phyloP scores from a whole-genome alignment of 768 basidiomycete species.

The Tylopilus cervinicoccineus region DNA sequence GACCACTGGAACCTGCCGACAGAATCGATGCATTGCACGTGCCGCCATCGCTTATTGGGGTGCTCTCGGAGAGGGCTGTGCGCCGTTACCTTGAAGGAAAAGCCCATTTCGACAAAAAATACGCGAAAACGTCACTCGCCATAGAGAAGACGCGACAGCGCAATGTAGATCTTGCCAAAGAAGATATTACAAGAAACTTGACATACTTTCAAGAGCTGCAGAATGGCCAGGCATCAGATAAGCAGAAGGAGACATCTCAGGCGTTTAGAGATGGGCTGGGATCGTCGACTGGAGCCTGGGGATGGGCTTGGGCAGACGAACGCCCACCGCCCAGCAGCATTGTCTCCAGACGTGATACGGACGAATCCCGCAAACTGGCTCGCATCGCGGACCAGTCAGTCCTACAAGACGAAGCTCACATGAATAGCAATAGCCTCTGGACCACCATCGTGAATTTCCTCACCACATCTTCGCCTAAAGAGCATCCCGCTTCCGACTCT shows the following conservation, averaged over 20 bases:
- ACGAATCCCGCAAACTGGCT: slow-evolving; percentile 70
- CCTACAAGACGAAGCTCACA: slow-evolving; percentile 49
- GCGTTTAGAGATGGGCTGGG: slow-evolving; percentile 31
- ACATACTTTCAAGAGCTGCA: slow-evolving; percentile 36
- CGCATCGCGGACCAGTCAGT: slow-evolving; percentile 68
- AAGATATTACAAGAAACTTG: slow-evolving; percentile 57
- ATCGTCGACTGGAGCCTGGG: slow-evolving; percentile 55
- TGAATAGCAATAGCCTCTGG: slow-evolving; percentile 76
- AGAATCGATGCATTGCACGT: slow-evolving; percentile 66
- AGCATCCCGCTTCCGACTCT: slow-evolving; percentile 23
- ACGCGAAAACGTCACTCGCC: slow-evolving; percentile 46
- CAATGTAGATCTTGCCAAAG: slow-evolving; percentile 59
- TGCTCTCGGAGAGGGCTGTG: slow-evolving; percentile 67
- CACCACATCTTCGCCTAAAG: slow-evolving; percentile 47
- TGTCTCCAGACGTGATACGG: slow-evolving; percentile 83
- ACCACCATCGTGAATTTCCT: slow-evolving; percentile 60
- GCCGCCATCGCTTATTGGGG: slow-evolving; percentile 63
- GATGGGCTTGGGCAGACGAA: slow-evolving; percentile 86
- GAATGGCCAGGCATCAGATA: slow-evolving; percentile 17
- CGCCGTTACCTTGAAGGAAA: slow-evolving; percentile 72
- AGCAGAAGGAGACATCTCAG: slow-evolving; percentile 18
- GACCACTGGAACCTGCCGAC: slow-evolving; percentile 69
- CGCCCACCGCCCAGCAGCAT: slow-evolving; percentile 90
- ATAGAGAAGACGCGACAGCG: slow-evolving; percentile 67
- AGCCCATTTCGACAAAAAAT: slow-evolving; percentile 63